These are phyloP conservation scores for Inga leiocalycina DNA, from an alignment of 306 rosid genomes.

Conservation along the genomic window DNA sequence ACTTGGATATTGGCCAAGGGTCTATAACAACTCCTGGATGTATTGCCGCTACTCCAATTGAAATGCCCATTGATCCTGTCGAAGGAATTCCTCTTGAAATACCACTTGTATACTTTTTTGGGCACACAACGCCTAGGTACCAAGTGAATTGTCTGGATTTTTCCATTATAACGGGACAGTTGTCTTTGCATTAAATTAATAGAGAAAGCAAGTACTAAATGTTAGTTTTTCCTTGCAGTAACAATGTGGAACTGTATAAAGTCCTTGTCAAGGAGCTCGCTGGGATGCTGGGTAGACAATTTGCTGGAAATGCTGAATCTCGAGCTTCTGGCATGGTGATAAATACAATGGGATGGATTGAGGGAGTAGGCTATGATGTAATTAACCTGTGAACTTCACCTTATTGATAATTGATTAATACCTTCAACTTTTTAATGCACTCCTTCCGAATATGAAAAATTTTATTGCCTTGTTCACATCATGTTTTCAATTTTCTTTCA, in stretches of 20 bases:
- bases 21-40: constrained; percentile 91
- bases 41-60: constrained; percentile 94
- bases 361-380: constrained; percentile 97
- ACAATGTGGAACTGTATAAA: constrained; percentile 84
- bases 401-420: constrained; percentile 18
- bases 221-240: constrained; percentile 47
- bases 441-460: constrained; percentile 26
- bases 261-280: constrained; percentile 91
- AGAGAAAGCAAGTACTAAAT: constrained; percentile 26
- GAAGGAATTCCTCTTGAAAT: constrained; percentile 96
- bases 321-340: constrained; percentile 97
- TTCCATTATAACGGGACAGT: constrained; percentile 3
- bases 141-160: not conserved
- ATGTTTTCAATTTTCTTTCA: constrained; percentile 44
- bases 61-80: constrained; percentile 94
- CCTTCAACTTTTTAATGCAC: constrained; percentile 3
- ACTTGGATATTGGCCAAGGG: constrained; percentile 97
- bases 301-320: constrained; percentile 81
- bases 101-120: constrained; percentile 90
- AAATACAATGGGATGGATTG: constrained; percentile 99
- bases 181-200: not conserved
- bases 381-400: constrained; percentile 18
- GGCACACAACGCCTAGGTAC: constrained; percentile 88
- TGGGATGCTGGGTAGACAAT: constrained; percentile 79
- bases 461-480: constrained; percentile 4